These are phyloP conservation scores for Colletotrichum graminicola DNA, from an alignment of 2,329 filamentous ascomycete species.

Conservation along the genomic window DNA sequence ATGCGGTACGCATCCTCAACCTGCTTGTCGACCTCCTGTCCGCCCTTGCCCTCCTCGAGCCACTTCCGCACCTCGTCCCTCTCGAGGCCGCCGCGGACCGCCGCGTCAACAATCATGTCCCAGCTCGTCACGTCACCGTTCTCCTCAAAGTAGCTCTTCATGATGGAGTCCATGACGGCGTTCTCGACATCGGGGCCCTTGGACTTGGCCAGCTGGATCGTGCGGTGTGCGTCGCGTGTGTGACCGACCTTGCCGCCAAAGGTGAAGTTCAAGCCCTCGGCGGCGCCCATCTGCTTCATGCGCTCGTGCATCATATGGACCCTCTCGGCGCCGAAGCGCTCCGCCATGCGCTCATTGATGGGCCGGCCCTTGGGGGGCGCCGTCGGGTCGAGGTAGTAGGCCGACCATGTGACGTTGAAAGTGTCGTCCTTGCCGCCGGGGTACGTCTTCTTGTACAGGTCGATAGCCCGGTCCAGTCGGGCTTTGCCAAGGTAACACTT, in stretches of 20 bases:
- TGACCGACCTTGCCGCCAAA: conserved; percentile 79
- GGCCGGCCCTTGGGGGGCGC: conserved; percentile 62
- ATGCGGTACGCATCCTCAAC: conserved; percentile 64
- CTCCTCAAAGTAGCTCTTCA: conserved; percentile 75
- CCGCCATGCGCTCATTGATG: conserved; percentile 64
- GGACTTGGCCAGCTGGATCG: conserved; percentile 76
- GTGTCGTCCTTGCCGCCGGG: conserved; percentile 71
- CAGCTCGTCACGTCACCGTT: conserved; percentile 72
- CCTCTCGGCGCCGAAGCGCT: conserved; percentile 76
- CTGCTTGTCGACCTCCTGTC: conserved; percentile 68
- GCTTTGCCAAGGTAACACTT: conserved; percentile 85
- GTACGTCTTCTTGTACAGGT: conserved; percentile 71
- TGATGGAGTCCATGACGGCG: conserved; percentile 71
- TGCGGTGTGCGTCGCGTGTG: conserved; percentile 82
- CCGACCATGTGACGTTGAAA: conserved; percentile 80
- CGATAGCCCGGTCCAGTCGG: conserved; percentile 79
- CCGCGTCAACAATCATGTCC: conserved; percentile 65
- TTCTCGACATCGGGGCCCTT: conserved; percentile 66
- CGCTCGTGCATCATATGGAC: conserved; percentile 68
- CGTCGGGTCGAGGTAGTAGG: conserved; percentile 83
- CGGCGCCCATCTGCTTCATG: conserved; percentile 68
- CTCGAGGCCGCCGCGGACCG: conserved; percentile 66
- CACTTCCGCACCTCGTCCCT: conserved; percentile 64
- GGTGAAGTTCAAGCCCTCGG: conserved; percentile 79
- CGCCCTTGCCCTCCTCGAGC: conserved; percentile 67